A percentile compares a stretch with the other conserved stretches of the same genome.
Conservation (phyloP, 2,329 filamentous ascomycete genomes). For the Coniochaeta hoffmannii region DNA sequence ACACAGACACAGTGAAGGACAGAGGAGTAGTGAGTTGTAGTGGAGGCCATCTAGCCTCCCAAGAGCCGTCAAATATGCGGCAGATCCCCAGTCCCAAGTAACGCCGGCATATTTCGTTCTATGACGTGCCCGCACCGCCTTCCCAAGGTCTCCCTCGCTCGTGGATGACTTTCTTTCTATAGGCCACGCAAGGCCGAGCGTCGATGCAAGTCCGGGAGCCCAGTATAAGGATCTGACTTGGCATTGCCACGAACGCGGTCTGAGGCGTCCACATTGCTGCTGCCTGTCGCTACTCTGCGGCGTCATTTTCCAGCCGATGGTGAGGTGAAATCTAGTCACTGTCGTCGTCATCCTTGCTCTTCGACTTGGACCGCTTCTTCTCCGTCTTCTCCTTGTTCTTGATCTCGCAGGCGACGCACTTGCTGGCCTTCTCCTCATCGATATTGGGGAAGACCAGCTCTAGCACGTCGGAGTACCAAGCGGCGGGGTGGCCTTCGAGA, state of each 20-base stretch:
- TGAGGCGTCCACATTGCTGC: background rate
- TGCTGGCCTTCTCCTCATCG: conserved; percentile 65
- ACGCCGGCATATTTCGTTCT: background rate
- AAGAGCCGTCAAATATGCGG: background rate
- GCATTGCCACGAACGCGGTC: no score
- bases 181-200: background rate
- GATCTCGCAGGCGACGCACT: conserved; percentile 56
- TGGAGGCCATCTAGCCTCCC: background rate
- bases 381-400: conserved; percentile 40
- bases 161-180: background rate
- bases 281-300: background rate
- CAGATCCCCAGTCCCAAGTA: background rate
- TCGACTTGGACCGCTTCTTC: conserved; percentile 34
- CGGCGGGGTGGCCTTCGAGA: conserved; percentile 82
- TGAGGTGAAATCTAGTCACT: conserved; percentile 13
- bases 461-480: conserved; percentile 93
- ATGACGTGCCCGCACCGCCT: background rate
- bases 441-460: conserved; percentile 80
- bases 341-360: conserved; percentile 55
- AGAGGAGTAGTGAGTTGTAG: background rate
- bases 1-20: background rate
- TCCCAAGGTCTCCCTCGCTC: background rate
- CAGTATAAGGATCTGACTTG: background rate
- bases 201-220: background rate
- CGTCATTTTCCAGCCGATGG: background rate